phyloP scores from a whole-genome alignment of 306 rosid genomes.

The Phaseolus lunatus region DNA sequence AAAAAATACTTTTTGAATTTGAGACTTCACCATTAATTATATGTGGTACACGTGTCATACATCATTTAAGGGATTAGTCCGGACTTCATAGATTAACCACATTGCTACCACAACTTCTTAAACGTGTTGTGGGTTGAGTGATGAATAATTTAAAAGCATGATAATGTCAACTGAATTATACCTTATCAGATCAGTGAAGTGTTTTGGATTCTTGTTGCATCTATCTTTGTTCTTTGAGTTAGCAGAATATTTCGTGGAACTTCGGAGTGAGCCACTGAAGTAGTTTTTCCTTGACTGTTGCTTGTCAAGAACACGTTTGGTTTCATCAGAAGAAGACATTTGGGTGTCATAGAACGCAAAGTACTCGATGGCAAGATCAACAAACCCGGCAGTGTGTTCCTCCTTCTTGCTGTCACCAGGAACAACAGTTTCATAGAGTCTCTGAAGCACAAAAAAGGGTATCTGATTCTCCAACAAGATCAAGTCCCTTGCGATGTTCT shows the following conservation, averaged over 20 bases:
- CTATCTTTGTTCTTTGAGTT: background rate
- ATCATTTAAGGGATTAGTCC: no score
- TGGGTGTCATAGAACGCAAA: slow-evolving; percentile 37
- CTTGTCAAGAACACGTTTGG: slow-evolving; percentile 29
- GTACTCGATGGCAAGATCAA: slow-evolving; percentile 43
- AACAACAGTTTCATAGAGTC: slow-evolving; percentile 37
- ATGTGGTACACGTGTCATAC: no score
- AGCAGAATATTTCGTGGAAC: background rate
- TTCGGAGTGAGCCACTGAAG: background rate
- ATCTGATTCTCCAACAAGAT: slow-evolving; percentile 65
- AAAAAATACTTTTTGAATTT: no score
- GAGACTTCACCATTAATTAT: no score
- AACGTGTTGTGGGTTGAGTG: no score
- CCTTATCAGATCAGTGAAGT: slow-evolving; percentile 62
- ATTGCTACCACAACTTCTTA: no score
- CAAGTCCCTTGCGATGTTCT: slow-evolving; percentile 51
- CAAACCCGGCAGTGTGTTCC: background rate
- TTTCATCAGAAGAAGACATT: slow-evolving; percentile 32
- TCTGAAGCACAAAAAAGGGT: slow-evolving; percentile 49
- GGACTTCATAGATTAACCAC: no score
- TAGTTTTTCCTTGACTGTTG: slow-evolving; percentile 2
- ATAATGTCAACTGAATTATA: background rate
- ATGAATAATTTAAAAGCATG: no score
- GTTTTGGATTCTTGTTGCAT: background rate
- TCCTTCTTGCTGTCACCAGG: background rate